Base-by-base conservation (phyloP, 1,284 basidiomycete genomes). In the Apiotrichum gracile region DNA sequence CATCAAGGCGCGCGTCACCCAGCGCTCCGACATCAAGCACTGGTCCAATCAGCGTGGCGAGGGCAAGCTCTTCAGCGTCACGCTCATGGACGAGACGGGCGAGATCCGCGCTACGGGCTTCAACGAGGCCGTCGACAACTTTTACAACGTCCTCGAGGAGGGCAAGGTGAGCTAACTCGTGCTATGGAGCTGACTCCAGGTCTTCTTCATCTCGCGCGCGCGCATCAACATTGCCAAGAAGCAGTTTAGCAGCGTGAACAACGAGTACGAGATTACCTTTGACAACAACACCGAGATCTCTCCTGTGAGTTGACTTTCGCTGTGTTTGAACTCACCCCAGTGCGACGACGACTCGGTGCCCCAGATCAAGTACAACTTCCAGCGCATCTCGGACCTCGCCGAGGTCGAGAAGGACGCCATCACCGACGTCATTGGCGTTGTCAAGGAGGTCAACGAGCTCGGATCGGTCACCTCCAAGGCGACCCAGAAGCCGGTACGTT, bases 151-250 rank as follows among this genome's bases (percentile, higher is more conserved):
- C 62, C 71, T 98, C 16, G 83, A 94, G 65, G 93, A 97, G 72
- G 89, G 88, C 50, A 92, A 93, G 71, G 92, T 94, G 16, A 55
- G 68, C 54, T 33, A 4, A 29, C 25, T 14, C 16, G 21, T 21
- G 2, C 10, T 21, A 5, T 25, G 26, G 22, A 14, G n/a, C 50
- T 54, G 40, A 50, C 47, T 9, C n/a, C 42, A 73, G 72, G 76
- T 77, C 12, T 98, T 92, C 75, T 91, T 83, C 69, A 81, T 98
- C 57, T 90, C 89, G 2, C 90, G 88, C 66, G 94, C 88, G 9
- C 83, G 88, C 51, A 87, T 98, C 68, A 89, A 90, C 69, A 84
- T 97, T 29, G 93, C 94, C 42, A 98, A 97, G 79, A 97, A 94
- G 78, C 94, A 97, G 76, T 99, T 96, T 75, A 88, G 83, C 48